Evolutionary conservation across 2,329 filamentous ascomycete species (phyloP).

Genomic region (Apiospora malaysiana): DNA sequence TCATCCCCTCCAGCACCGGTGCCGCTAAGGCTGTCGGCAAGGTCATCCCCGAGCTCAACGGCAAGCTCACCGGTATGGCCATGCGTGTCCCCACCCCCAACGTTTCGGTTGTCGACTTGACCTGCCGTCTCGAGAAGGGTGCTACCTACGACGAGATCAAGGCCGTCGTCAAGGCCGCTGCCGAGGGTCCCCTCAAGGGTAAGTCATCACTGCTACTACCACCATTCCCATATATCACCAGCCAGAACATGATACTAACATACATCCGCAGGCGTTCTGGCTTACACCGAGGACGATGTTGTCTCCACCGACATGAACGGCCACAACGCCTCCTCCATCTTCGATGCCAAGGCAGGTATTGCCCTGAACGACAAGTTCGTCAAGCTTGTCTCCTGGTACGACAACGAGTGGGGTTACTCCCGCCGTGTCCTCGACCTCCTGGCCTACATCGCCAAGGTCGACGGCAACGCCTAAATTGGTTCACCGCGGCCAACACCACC

Average conservation of each 20-base stretch:
- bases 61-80: constrained; percentile 99
- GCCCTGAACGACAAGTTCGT: constrained; percentile 98
- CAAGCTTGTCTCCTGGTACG: constrained; percentile 98
- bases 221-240: background rate
- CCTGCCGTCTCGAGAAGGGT: constrained; percentile 89
- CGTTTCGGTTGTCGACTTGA: constrained; percentile 98
- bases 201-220: constrained; percentile 39
- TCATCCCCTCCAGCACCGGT: constrained; percentile 98
- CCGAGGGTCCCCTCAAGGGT: constrained; percentile 87
- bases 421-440: constrained; percentile 88
- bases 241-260: constrained; percentile 27
- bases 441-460: constrained; percentile 80
- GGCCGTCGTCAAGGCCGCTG: constrained; percentile 83
- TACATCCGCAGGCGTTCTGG: constrained; percentile 74
- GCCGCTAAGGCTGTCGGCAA: constrained; percentile 99
- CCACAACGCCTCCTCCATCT: constrained; percentile 94
- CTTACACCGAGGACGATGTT: constrained; percentile 95
- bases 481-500: constrained; percentile 2
- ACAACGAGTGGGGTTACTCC: constrained; percentile 99
- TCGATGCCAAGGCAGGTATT: constrained; percentile 99
- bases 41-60: constrained; percentile 97
- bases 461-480: constrained; percentile 57
- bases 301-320: constrained; percentile 95
- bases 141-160: constrained; percentile 94
- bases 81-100: constrained; percentile 99